Conservation (phyloP, 169 alveolate species). For the Sarcocystis neurona region DNA sequence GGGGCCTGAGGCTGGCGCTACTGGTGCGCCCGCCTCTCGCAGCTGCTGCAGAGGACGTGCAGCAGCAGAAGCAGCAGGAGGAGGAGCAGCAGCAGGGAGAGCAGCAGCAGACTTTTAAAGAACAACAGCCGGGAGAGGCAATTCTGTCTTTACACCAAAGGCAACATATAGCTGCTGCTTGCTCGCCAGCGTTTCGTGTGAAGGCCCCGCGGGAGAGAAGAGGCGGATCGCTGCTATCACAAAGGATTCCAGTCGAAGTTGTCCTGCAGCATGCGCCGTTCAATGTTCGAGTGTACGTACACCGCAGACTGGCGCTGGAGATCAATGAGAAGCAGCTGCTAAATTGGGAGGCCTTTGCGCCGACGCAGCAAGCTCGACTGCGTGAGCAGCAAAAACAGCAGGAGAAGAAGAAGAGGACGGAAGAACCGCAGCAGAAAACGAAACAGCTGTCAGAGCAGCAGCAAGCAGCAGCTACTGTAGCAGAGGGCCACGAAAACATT, state of each 20-base stretch:
- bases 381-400: not conserved
- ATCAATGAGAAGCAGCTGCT: conserved; percentile 28
- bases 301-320: not conserved
- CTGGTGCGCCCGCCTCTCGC: too few relatives aligned
- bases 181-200: too few relatives aligned
- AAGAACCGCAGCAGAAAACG: not conserved
- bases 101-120: too few relatives aligned
- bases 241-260: not conserved
- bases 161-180: too few relatives aligned
- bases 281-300: not conserved
- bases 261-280: conserved; percentile 5
- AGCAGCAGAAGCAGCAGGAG: too few relatives aligned
- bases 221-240: not conserved
- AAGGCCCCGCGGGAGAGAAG: too few relatives aligned
- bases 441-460: not conserved
- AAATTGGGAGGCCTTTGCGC: conserved; percentile 7
- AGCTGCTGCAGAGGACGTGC: too few relatives aligned
- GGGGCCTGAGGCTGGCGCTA: too few relatives aligned
- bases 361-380: not conserved
- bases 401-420: not conserved
- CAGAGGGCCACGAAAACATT: not conserved
- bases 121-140: too few relatives aligned
- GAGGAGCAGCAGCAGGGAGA: too few relatives aligned
- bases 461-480: not conserved
- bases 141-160: too few relatives aligned